Conservation (phyloP, 2,329 filamentous ascomycete genomes). For the Fusarium fracticaudum region DNA sequence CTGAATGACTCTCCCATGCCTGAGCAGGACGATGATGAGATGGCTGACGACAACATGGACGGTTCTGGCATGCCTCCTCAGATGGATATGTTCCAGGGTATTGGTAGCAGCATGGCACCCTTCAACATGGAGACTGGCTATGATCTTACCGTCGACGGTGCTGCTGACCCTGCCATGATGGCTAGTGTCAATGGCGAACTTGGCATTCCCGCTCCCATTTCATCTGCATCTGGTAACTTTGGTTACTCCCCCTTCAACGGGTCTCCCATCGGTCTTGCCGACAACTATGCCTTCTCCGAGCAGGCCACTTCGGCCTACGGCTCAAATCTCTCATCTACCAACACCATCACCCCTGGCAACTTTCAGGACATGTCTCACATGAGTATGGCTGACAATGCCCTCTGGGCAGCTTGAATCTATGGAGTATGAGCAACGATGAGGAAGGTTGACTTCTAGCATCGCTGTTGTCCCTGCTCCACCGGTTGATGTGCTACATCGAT, state of each 20-base stretch:
- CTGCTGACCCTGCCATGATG: constrained; percentile 27
- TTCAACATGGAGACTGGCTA: constrained; percentile 38
- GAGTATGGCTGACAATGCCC: constrained; percentile 27
- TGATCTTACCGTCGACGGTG: constrained; percentile 35
- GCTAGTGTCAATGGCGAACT: constrained; percentile 32
- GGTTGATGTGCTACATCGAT: constrained; percentile 13
- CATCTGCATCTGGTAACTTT: constrained; percentile 39
- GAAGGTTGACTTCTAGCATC: constrained; percentile 21
- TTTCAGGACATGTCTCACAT: constrained; percentile 41
- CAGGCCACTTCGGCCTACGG: constrained; percentile 39
- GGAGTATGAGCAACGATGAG: constrained; percentile 5
- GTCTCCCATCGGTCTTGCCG: constrained; percentile 36
- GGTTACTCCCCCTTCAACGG: constrained; percentile 37
- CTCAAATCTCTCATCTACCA: constrained; percentile 42
- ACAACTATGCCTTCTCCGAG: constrained; percentile 42
- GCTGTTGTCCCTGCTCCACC: constrained; percentile 22
- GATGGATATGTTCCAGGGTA: constrained; percentile 39
- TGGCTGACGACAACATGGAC: constrained; percentile 34
- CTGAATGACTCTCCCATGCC: constrained; percentile 50
- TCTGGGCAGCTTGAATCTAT: constrained; percentile 32
- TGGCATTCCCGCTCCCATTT: constrained; percentile 37
- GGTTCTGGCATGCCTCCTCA: constrained; percentile 22
- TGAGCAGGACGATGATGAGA: constrained; percentile 47
- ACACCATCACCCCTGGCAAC: constrained; percentile 42
- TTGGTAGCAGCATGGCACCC: constrained; percentile 34